phyloP scores from a whole-genome alignment of 208 protist genomes.

The Leishmania lainsoni region DNA sequence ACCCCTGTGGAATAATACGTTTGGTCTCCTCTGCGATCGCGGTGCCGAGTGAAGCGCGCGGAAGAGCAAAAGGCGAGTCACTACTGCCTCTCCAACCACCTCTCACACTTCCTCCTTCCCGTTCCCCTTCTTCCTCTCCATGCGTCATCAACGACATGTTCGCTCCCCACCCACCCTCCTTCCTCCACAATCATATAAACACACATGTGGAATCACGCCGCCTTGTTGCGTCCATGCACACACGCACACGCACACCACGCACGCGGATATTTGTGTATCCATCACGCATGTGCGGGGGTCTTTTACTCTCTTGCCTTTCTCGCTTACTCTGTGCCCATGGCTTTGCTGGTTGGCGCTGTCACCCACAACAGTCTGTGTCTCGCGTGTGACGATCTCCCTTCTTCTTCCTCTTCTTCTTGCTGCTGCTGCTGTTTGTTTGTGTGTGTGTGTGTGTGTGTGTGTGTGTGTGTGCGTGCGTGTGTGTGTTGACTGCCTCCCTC shows the following conservation, averaged over 20 bases:
- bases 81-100: background rate
- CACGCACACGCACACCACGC: background rate
- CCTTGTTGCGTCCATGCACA: too few species aligned
- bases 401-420: background rate
- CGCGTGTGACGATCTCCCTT: background rate
- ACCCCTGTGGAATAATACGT: too few species aligned
- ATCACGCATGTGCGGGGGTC: background rate
- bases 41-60: background rate
- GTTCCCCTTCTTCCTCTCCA: background rate
- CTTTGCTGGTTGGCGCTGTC: slow-evolving; percentile 6
- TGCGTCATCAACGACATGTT: slow-evolving; percentile 2
- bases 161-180: too few species aligned
- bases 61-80: background rate
- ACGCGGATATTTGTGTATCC: background rate
- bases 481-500: background rate
- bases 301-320: background rate
- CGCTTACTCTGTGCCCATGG: slow-evolving; percentile 10
- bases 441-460: background rate
- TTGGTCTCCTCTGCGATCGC: background rate
- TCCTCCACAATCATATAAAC: background rate
- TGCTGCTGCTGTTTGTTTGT: background rate
- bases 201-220: background rate
- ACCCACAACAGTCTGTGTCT: background rate
- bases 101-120: slow-evolving; percentile 3
- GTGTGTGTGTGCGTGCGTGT: background rate